These are phyloP conservation scores for Neonectria hederae DNA, from an alignment of 2,329 filamentous ascomycete species.

Conservation along the genomic window DNA sequence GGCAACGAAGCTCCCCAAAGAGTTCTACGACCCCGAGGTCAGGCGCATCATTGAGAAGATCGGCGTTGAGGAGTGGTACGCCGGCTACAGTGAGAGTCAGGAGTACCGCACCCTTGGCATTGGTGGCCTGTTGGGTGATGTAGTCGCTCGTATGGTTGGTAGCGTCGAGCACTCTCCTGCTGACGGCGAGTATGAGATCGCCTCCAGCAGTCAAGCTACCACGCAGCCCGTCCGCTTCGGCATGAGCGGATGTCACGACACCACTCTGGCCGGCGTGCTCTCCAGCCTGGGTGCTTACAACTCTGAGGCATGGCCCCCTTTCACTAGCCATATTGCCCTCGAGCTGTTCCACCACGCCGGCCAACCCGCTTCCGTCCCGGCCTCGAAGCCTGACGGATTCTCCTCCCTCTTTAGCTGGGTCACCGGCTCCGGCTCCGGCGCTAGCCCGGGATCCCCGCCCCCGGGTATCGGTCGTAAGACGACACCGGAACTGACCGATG, in stretches of 20 bases:
- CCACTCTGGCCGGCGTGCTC: constrained; percentile 84
- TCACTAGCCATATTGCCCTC: constrained; percentile 89
- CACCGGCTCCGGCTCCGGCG: constrained; percentile 28
- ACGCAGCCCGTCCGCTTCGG: constrained; percentile 72
- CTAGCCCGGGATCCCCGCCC: constrained; percentile 44
- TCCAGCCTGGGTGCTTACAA: constrained; percentile 82
- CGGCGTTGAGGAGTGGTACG: constrained; percentile 91
- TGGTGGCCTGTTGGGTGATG: constrained; percentile 83
- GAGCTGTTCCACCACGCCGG: constrained; percentile 79
- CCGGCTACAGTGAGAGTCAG: constrained; percentile 81
- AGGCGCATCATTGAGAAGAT: constrained; percentile 77
- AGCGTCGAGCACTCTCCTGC: constrained; percentile 66
- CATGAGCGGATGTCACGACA: constrained; percentile 90
- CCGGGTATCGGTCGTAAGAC: constrained; percentile 69
- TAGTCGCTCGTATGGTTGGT: constrained; percentile 79
- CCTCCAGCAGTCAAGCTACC: constrained; percentile 42
- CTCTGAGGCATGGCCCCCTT: constrained; percentile 83
- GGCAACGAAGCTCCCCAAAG: constrained; percentile 78
- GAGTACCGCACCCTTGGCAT: constrained; percentile 94
- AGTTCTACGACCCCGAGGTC: constrained; percentile 85
- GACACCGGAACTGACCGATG: constrained; percentile 62
- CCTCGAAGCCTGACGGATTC: constrained; percentile 31
- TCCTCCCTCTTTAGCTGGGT: constrained; percentile 42
- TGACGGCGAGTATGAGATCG: constrained; percentile 62
- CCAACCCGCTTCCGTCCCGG: constrained; percentile 20